Conservation (phyloP, 73 alveolate genomes). For the Uronychia binucleata region DNA sequence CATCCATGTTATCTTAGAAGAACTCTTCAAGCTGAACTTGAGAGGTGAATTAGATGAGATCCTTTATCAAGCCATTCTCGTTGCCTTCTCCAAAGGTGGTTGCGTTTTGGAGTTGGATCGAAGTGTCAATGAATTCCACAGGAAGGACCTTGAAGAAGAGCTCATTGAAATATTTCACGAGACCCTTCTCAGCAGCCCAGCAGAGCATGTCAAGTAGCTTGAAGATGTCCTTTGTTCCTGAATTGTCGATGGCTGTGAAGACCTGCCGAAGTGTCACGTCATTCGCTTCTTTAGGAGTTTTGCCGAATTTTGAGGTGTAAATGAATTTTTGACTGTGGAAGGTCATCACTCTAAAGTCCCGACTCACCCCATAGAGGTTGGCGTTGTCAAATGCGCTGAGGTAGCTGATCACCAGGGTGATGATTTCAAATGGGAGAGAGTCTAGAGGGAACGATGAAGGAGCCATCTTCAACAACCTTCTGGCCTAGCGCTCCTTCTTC, state of each 20-base stretch:
- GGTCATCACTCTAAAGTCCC: not conserved
- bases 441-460: not conserved
- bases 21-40: not conserved
- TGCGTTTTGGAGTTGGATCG: not conserved
- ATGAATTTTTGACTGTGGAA: not conserved
- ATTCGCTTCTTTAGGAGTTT: not conserved
- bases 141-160: not conserved
- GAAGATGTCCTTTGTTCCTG: not conserved
- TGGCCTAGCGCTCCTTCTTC: not conserved
- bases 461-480: not conserved
- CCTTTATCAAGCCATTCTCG: not conserved
- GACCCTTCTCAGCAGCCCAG: not conserved
- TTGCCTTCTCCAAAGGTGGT: not conserved
- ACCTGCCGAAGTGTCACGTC: not conserved
- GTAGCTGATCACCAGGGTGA: not conserved
- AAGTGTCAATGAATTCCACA: not conserved
- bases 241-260: not conserved
- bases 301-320: not conserved
- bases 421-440: not conserved
- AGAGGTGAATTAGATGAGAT: not conserved
- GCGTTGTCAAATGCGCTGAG: not conserved
- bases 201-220: not conserved
- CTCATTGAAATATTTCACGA: not conserved
- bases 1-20: not conserved
- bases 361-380: not conserved